These are phyloP conservation scores for Ophioceras dolichostomum DNA, from an alignment of 2,329 filamentous ascomycete species.

Conservation along the genomic window DNA sequence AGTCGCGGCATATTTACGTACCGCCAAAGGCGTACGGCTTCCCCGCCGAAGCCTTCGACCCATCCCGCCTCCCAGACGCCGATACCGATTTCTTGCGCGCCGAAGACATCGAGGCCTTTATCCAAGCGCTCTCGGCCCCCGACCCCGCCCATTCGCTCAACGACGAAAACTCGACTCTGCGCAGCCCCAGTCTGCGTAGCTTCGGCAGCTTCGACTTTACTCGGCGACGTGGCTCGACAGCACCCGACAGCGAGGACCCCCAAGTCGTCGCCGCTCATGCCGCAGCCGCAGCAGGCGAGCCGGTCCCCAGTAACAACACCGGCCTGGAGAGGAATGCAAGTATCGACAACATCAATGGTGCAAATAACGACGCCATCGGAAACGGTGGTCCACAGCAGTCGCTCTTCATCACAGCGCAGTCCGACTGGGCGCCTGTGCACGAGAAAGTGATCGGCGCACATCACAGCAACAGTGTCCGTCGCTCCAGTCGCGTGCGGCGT, in stretches of 20 bases:
- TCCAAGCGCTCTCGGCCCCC: constrained; percentile 68
- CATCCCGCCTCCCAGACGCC: constrained; percentile 61
- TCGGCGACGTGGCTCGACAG: constrained; percentile 25
- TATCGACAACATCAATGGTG: too few relatives aligned
- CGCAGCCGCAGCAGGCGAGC: constrained; percentile 24
- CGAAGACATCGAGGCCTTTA: constrained; percentile 66
- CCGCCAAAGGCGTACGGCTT: constrained; percentile 40
- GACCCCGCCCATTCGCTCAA: constrained; percentile 51
- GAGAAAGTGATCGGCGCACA: constrained; percentile 40
- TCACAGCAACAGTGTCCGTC: neutral
- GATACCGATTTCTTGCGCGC: constrained; percentile 64
- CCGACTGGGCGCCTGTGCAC: constrained; percentile 89
- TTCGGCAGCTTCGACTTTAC: constrained; percentile 27
- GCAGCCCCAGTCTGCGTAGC: constrained; percentile 22
- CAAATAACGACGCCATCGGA: too few relatives aligned
- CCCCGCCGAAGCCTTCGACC: constrained; percentile 53
- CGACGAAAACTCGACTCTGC: constrained; percentile 32
- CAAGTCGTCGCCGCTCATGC: constrained; percentile 23
- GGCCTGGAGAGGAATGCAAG: too few relatives aligned
- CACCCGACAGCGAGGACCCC: constrained; percentile 18
- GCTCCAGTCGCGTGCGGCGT: constrained; percentile 2
- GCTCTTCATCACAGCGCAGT: constrained; percentile 74
- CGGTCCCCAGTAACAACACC: too few relatives aligned
- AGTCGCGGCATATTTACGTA: constrained; percentile 8
- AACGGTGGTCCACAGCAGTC: neutral